phyloP scores from a whole-genome alignment of 164 flowering plant species.

The Dillenia suffruticosa region DNA sequence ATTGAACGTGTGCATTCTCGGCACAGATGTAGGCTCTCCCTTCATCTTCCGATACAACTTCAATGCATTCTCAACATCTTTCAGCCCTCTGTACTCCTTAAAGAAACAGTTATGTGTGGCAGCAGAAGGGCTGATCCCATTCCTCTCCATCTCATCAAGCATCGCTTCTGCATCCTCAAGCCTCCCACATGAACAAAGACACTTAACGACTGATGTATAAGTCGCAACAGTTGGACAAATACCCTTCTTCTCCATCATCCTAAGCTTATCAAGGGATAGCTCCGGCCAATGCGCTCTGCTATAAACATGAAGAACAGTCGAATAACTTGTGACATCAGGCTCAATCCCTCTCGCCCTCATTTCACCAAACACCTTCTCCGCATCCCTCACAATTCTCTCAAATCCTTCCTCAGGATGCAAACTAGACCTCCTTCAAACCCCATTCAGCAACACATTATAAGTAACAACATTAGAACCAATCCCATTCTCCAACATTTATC shows the following conservation, averaged over 20 bases:
- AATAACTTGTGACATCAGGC: slow-evolving; percentile 88
- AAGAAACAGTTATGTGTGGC: slow-evolving; percentile 87
- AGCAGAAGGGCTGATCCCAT: slow-evolving; percentile 69
- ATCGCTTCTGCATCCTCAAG: slow-evolving; percentile 70
- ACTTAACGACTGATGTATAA: slow-evolving; percentile 82
- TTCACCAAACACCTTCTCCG: slow-evolving; percentile 77
- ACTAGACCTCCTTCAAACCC: slow-evolving; percentile 81
- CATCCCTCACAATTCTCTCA: slow-evolving; percentile 53
- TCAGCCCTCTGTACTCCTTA: slow-evolving; percentile 83
- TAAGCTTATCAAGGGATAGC: slow-evolving; percentile 58
- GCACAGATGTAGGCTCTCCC: slow-evolving; percentile 37
- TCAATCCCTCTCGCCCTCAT: slow-evolving; percentile 80
- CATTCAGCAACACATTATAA: slow-evolving; percentile 82
- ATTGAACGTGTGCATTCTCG: slow-evolving; percentile 60
- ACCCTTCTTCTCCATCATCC: slow-evolving; percentile 69
- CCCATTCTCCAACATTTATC: slow-evolving; percentile 56
- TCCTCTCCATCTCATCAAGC: slow-evolving; percentile 62
- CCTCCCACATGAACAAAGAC: slow-evolving; percentile 86
- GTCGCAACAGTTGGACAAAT: slow-evolving; percentile 66
- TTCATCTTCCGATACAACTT: slow-evolving; percentile 73
- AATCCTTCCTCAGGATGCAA: slow-evolving; percentile 77
- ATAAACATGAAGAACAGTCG: slow-evolving; percentile 84
- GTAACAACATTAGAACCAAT: slow-evolving; percentile 81
- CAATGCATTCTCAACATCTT: slow-evolving; percentile 66
- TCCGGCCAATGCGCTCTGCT: slow-evolving; percentile 88